Base-by-base conservation (phyloP, 1,284 basidiomycete genomes). In the Leccinum brunneo-olivaceum region DNA sequence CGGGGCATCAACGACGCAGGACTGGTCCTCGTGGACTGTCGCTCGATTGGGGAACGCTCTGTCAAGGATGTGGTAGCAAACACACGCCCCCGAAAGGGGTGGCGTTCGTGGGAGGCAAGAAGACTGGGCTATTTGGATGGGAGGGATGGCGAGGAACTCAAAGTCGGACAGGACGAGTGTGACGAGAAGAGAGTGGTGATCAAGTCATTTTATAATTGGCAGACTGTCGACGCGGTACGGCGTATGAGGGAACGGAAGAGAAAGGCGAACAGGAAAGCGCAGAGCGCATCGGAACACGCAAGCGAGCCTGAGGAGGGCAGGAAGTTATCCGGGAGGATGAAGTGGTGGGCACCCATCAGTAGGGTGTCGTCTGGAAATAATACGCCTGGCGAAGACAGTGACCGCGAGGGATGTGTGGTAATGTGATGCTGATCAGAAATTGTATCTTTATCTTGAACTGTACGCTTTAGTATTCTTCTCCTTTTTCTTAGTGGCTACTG, bases 121-220 rank as follows among this genome's bases (percentile, higher is more conserved):
- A 76, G 74, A 57, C 67, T 87, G 15, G 68, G 62, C 37, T 90
- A 76, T 61, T 67, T 87, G 34, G 87, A 89, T 59, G 76, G 64
- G 40, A 66, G 77, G 47, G 84, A 87, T 55, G 70, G 71, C 9
- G 79, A 83, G 50, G 72, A 74, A 34, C 55, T 80, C 43, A 76
- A 73, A 54, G 62, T 79, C 12, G 82, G 80, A 29, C 77, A 84
- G 61, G 83, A 88, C 59, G 87, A 89, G 60, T 85, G 84, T 57
- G 82, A 86, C 49, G 71, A 76, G 53, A 62, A 56, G 50, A 68
- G 80, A n/a, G 81, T 92, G 8, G 79, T 84, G 38, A 56, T 93
- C 49, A 91, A 90, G 76, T 82, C 83, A 24, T 93, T 90, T 58
- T 86, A 86, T 66, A 81, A 81, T 41, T 93, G 90, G 90, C 83